These are phyloP conservation scores for Porogramme epimiltina DNA, from an alignment of 1,284 basidiomycete species.

Conservation along the genomic window DNA sequence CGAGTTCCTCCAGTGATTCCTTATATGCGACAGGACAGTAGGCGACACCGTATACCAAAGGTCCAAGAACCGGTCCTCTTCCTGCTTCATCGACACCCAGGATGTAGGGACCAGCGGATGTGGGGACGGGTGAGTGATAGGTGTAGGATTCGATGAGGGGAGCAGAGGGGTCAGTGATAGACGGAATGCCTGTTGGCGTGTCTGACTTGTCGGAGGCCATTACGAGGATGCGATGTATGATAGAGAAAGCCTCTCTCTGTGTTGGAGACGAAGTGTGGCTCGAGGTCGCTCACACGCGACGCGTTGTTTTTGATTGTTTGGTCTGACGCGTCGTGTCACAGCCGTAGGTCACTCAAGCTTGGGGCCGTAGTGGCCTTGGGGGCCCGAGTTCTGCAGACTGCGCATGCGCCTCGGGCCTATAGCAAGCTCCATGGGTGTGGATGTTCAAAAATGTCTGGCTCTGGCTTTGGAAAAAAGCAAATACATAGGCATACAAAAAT, in stretches of 20 bases:
- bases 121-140: conserved; percentile 76
- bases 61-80: conserved; percentile 91
- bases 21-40: conserved; percentile 87
- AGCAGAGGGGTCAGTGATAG: conserved; percentile 31
- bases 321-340: too few relatives aligned
- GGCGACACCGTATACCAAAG: conserved; percentile 94
- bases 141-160: conserved; percentile 74
- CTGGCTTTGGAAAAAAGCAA: too few relatives aligned
- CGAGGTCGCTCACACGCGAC: background rate
- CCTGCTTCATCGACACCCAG: conserved; percentile 98
- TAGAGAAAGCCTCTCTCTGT: background rate
- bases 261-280: background rate
- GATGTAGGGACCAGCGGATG: conserved; percentile 71
- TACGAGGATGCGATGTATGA: too few relatives aligned
- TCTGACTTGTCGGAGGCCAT: background rate
- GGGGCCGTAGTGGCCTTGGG: too few relatives aligned
- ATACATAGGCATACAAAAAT: too few relatives aligned
- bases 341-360: too few relatives aligned
- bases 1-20: conserved; percentile 74
- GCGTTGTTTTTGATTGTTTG: conserved; percentile 11
- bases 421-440: too few relatives aligned
- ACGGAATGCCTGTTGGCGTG: conserved; percentile 25
- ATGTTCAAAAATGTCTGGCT: too few relatives aligned
- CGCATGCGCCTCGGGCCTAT: too few relatives aligned
- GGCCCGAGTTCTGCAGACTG: too few relatives aligned